Evolutionary conservation across 306 rosid genomes (phyloP).

Genomic region (Clitoria ternatea): DNA sequence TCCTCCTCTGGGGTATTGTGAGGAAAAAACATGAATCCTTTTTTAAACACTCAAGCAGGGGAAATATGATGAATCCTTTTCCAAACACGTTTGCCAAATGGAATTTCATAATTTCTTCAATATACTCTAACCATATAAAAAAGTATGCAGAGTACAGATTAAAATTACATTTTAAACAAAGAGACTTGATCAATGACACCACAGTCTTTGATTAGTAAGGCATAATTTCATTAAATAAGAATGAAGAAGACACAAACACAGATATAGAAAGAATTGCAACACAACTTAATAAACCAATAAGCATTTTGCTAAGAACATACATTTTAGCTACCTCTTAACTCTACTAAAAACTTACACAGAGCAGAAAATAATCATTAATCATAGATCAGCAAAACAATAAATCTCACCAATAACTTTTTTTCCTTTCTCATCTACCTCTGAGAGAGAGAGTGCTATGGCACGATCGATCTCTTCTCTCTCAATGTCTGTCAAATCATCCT

Average conservation of each 20-base stretch:
- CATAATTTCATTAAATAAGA: not conserved
- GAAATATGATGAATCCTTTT: not conserved
- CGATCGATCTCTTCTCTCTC: slow-evolving; percentile 66
- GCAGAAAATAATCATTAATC: not conserved
- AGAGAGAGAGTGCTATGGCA: slow-evolving; percentile 82
- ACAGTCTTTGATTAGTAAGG: not conserved
- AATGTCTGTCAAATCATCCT: slow-evolving; percentile 59
- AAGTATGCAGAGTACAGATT: not conserved
- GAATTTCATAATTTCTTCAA: slow-evolving; percentile 12
- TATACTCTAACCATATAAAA: not conserved
- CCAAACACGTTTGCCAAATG: slow-evolving; percentile 10
- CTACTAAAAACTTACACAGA: not conserved
- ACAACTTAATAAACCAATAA: not conserved
- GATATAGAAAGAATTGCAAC: not conserved
- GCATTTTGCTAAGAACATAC: slow-evolving; percentile 1
- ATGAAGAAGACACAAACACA: not conserved
- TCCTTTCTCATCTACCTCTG: slow-evolving; percentile 72
- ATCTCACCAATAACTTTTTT: slow-evolving; percentile 63
- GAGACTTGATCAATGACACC: slow-evolving; percentile 12
- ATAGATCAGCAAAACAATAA: slow-evolving; percentile 1
- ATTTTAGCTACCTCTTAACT: not conserved
- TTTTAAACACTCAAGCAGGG: not conserved
- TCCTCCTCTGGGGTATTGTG: slow-evolving; percentile 50
- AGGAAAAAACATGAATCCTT: slow-evolving; percentile 21
- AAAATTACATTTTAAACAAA: slow-evolving; percentile 1